These are phyloP conservation scores for Cutaneotrichosporon cutaneum DNA, from an alignment of 1,284 basidiomycete species.

Conservation along the genomic window DNA sequence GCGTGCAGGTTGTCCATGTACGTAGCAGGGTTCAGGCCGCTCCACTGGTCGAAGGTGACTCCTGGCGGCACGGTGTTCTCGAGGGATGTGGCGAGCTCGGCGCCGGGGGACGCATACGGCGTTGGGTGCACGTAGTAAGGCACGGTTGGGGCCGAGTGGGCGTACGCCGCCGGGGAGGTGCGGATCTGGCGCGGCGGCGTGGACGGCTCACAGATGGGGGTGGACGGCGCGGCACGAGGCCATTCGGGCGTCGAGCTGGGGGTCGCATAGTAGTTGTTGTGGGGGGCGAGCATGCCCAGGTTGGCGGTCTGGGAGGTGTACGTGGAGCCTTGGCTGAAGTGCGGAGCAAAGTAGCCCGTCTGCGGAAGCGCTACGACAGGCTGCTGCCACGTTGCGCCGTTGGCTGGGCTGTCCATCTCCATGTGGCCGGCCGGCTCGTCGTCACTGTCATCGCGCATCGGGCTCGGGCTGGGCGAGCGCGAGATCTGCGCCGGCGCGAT, in stretches of 20 bases:
- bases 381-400: not conserved
- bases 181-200: constrained; percentile 1
- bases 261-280: not conserved
- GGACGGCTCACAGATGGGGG: not conserved
- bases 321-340: not conserved
- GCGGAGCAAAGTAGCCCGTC: not conserved
- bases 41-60: not conserved
- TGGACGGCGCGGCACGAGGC: not conserved
- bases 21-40: not conserved
- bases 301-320: not conserved
- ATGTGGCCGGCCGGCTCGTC: not conserved
- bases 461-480: not conserved
- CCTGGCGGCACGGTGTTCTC: constrained; percentile 3
- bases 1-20: not conserved
- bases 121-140: not conserved
- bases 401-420: not conserved
- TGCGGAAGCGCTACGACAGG: too few species aligned
- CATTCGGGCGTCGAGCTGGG: not conserved
- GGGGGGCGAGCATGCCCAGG: not conserved
- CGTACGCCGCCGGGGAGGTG: not conserved
- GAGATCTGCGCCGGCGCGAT: constrained; percentile 1
- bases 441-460: not conserved
- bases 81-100: not conserved
- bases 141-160: not conserved
- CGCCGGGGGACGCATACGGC: not conserved